A percentile compares a stretch with the other conserved stretches of the same genome.
Evolutionary conservation across 495 filamentous ascomycete species (phyloP).

Genomic region (Trichocladium uniseriatum): DNA sequence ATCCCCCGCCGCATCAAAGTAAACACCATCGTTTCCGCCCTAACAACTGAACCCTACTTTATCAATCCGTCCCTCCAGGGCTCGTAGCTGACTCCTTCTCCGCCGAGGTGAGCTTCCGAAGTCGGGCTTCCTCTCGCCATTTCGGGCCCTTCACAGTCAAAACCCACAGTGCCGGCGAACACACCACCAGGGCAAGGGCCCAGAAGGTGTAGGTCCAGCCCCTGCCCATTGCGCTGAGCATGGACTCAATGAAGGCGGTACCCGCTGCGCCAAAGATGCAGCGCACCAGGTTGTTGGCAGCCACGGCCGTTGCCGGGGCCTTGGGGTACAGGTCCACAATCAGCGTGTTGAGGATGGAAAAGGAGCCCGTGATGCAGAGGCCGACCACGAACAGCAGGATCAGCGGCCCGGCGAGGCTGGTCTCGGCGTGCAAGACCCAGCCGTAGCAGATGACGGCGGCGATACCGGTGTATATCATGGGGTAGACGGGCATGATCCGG

Average conservation of each 20-base stretch:
- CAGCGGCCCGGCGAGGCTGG: slow-evolving; percentile 41
- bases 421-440: slow-evolving; percentile 45
- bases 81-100: no score
- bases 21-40: no score
- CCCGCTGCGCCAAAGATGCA: slow-evolving; percentile 37
- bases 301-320: slow-evolving; percentile 39
- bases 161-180: slow-evolving; percentile 31
- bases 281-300: slow-evolving; percentile 39
- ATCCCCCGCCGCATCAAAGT: no score
- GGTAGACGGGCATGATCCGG: slow-evolving; percentile 46
- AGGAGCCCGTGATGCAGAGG: slow-evolving; percentile 43
- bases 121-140: slow-evolving; percentile 34
- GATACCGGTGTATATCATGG: slow-evolving; percentile 35
- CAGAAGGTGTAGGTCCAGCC: slow-evolving; percentile 43
- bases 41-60: no score
- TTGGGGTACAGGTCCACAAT: slow-evolving; percentile 39
- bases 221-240: slow-evolving; percentile 34
- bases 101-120: no score
- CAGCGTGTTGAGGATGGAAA: slow-evolving; percentile 41
- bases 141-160: slow-evolving; percentile 30
- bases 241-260: slow-evolving; percentile 34
- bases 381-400: slow-evolving; percentile 49
- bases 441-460: slow-evolving; percentile 43
- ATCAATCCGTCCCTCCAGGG: no score
- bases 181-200: slow-evolving; percentile 28